phyloP scores from a whole-genome alignment of 2,329 filamentous ascomycete genomes.

The Sclerotinia subarctica region DNA sequence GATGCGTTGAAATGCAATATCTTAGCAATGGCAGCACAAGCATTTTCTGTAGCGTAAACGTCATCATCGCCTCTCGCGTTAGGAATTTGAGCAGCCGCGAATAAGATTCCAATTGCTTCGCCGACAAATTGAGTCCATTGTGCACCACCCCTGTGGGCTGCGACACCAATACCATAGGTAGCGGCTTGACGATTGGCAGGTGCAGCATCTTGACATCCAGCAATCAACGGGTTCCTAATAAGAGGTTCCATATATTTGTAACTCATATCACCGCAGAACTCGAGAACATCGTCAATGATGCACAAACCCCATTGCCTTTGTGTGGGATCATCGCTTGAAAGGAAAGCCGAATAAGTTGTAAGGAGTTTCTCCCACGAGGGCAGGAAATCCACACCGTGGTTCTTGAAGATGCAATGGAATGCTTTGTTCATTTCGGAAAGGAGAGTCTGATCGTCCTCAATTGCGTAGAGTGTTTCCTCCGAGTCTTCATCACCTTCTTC shows the following conservation, averaged over 20 bases:
- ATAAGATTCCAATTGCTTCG: slow-evolving; percentile 74
- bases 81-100: slow-evolving; percentile 76
- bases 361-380: slow-evolving; percentile 84
- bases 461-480: slow-evolving; percentile 82
- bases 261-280: slow-evolving; percentile 89
- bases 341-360: slow-evolving; percentile 80
- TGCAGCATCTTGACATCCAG: slow-evolving; percentile 80
- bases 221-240: slow-evolving; percentile 71
- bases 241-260: slow-evolving; percentile 85
- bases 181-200: slow-evolving; percentile 94
- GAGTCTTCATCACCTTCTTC: slow-evolving; percentile 89
- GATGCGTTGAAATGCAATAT: slow-evolving; percentile 85
- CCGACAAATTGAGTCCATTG: slow-evolving; percentile 86
- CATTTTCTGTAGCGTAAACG: slow-evolving; percentile 96
- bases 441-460: slow-evolving; percentile 95
- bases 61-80: slow-evolving; percentile 88
- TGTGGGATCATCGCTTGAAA: slow-evolving; percentile 76
- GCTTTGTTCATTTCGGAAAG: slow-evolving; percentile 99
- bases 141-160: slow-evolving; percentile 84
- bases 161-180: slow-evolving; percentile 92
- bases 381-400: slow-evolving; percentile 82
- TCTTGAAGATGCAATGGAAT: slow-evolving; percentile 98
- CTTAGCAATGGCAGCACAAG: slow-evolving; percentile 94
- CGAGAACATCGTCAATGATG: slow-evolving; percentile 96
- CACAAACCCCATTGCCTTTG: slow-evolving; percentile 98